Conservation (phyloP, 2,329 filamentous ascomycete genomes). For the Pseudovirgaria hyperparasitica region DNA sequence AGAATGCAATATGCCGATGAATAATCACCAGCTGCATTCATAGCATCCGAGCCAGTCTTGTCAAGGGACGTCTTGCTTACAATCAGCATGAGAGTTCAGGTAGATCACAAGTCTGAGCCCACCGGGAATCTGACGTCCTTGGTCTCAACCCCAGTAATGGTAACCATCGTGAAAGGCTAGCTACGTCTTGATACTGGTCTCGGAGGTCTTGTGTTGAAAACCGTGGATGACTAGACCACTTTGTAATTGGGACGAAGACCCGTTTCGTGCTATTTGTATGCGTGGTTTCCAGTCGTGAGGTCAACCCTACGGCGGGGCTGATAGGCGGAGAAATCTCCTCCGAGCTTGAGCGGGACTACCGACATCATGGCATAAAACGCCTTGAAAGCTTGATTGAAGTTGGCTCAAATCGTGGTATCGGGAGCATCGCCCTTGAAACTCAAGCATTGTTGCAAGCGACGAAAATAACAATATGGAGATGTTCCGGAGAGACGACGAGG, state of each 20-base stretch:
- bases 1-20: slow-evolving; percentile 91
- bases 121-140: slow-evolving; percentile 38
- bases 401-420: too few species aligned
- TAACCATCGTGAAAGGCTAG: slow-evolving; percentile 27
- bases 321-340: slow-evolving; percentile 12
- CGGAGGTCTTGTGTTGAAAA: slow-evolving; percentile 1
- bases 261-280: neutral
- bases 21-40: slow-evolving; percentile 91
- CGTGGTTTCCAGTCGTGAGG: slow-evolving; percentile 3
- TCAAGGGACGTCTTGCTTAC: slow-evolving; percentile 63
- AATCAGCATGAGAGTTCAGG: neutral
- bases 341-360: too few species aligned
- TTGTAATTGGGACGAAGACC: slow-evolving; percentile 1
- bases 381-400: too few species aligned
- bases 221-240: neutral
- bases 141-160: slow-evolving; percentile 32
- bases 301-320: slow-evolving; percentile 3
- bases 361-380: too few species aligned
- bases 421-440: too few species aligned
- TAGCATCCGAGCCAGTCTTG: slow-evolving; percentile 92
- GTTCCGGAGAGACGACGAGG: too few species aligned
- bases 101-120: slow-evolving; percentile 7
- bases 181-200: neutral
- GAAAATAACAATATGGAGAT: too few species aligned
- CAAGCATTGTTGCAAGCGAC: too few species aligned